Percentiles rank a stretch among this genome's conserved stretches.
phyloP scores from a whole-genome alignment of 805 yeast species.

The Diddensiella transvaalensis region DNA sequence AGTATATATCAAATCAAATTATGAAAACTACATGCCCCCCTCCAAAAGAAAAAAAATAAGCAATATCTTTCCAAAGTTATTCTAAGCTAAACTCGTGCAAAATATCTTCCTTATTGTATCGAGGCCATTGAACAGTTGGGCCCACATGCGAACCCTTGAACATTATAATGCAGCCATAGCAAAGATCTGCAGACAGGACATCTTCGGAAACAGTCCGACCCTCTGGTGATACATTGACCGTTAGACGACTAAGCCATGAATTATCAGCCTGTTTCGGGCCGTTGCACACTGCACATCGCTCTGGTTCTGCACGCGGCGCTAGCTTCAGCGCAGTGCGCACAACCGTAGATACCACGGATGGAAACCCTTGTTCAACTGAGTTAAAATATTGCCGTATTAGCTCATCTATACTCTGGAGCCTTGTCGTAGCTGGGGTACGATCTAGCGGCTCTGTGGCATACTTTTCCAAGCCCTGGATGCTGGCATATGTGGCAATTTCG shows the following conservation, averaged over 20 bases:
- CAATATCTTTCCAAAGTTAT: no score
- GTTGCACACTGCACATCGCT: constrained; percentile 55
- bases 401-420: constrained; percentile 78
- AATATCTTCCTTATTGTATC: constrained; percentile 36
- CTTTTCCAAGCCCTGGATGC: constrained; percentile 39
- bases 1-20: constrained; percentile 15
- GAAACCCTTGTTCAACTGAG: constrained; percentile 70
- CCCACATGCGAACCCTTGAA: constrained; percentile 43
- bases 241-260: constrained; percentile 64
- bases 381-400: constrained; percentile 69
- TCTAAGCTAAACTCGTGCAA: constrained; percentile 48
- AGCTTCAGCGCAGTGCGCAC: constrained; percentile 84
- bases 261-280: constrained; percentile 48
- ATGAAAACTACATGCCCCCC: not conserved
- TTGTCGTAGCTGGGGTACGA: constrained; percentile 44
- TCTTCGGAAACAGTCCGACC: constrained; percentile 31
- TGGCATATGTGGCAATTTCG: constrained; percentile 59
- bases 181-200: constrained; percentile 36
- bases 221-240: constrained; percentile 38
- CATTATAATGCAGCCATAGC: constrained; percentile 75
- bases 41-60: not conserved
- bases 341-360: constrained; percentile 88
- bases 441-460: constrained; percentile 30
- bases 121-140: constrained; percentile 34
- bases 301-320: constrained; percentile 8